phyloP scores from a whole-genome alignment of 2,329 filamentous ascomycete species.

The Rhexocercosporidium sp. region DNA sequence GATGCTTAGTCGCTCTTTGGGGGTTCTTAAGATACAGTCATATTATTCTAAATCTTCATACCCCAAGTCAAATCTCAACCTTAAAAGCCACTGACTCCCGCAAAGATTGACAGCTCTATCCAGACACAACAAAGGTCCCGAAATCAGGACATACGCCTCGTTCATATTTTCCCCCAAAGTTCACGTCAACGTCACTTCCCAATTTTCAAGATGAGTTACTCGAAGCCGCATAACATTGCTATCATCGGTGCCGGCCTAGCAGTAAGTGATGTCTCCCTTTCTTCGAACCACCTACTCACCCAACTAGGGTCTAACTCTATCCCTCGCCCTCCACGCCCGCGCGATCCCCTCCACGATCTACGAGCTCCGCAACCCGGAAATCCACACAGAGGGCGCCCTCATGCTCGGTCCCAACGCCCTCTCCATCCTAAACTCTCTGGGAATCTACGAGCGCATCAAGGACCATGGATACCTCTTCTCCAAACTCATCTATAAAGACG shows the following conservation, averaged over 20 bases:
- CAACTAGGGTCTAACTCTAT: conserved; percentile 55
- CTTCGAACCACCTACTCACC: not conserved
- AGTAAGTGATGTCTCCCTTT: not conserved
- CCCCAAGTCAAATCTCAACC: not conserved
- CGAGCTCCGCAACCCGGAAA: conserved; percentile 51
- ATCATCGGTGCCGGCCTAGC: conserved; percentile 16
- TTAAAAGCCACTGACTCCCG: not conserved
- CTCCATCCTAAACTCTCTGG: conserved; percentile 55
- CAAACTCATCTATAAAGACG: conserved; percentile 52
- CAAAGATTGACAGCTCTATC: not conserved
- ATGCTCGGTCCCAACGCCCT: conserved; percentile 66
- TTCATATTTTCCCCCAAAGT: no score
- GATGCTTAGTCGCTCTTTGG: no score
- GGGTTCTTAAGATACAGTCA: no score
- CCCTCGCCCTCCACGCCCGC: conserved; percentile 57
- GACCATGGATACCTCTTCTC: conserved; percentile 56
- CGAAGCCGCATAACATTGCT: conserved; percentile 9
- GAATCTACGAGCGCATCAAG: conserved; percentile 52
- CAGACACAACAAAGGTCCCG: no score
- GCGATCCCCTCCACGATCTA: conserved; percentile 57
- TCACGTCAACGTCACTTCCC: no score
- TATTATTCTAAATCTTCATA: not conserved
- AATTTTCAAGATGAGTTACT: not conserved
- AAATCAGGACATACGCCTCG: no score
- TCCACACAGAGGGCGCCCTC: conserved; percentile 58